Evolutionary conservation across 805 yeast genomes (phyloP).

Genomic region (Starmerella apis): DNA sequence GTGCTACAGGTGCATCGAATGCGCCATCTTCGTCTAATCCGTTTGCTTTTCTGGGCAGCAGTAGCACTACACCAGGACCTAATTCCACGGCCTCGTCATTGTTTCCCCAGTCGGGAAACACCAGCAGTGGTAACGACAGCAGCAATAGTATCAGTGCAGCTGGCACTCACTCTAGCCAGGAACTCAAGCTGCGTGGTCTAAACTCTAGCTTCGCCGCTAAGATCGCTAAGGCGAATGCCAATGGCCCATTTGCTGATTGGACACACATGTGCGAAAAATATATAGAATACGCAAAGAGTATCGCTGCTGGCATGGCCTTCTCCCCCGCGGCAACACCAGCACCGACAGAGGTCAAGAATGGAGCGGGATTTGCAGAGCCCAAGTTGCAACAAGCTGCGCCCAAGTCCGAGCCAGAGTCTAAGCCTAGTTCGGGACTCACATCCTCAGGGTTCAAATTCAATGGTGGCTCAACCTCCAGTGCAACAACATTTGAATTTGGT

Average conservation of each 20-base stretch:
- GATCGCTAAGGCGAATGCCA: conserved; percentile 12
- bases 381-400: background rate
- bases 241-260: conserved; percentile 21
- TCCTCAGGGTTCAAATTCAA: conserved; percentile 22
- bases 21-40: conserved; percentile 10
- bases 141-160: background rate
- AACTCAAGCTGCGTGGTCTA: conserved; percentile 19
- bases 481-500: conserved; percentile 22
- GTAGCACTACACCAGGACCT: conserved; percentile 24
- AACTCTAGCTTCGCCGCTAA: conserved; percentile 21
- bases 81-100: background rate
- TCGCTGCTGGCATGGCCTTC: background rate
- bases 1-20: background rate
- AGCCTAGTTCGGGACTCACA: conserved; percentile 12
- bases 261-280: conserved; percentile 22
- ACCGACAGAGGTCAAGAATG: background rate
- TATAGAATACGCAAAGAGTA: conserved; percentile 16
- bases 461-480: conserved; percentile 5
- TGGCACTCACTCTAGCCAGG: background rate
- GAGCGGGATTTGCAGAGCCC: background rate
- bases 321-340: background rate
- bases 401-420: background rate
- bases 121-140: background rate
- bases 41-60: conserved; percentile 7
- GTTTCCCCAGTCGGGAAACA: background rate